Evolutionary conservation across 2,329 filamentous ascomycete genomes (phyloP).

Genomic region (Colletotrichum sidae): DNA sequence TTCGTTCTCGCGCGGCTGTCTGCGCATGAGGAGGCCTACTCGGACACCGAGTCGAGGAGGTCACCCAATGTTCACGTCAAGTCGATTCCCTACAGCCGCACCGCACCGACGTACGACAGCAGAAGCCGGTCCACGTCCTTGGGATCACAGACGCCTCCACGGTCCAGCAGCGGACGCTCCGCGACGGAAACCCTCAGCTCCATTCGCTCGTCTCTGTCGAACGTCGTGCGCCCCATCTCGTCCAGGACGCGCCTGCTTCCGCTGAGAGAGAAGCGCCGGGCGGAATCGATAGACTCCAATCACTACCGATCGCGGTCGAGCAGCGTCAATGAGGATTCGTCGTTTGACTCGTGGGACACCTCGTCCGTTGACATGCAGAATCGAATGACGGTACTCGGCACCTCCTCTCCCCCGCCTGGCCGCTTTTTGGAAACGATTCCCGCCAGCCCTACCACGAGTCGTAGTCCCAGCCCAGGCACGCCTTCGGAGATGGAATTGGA

Average conservation of each 20-base stretch:
- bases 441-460: slow-evolving; percentile 71
- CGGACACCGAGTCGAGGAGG: slow-evolving; percentile 47
- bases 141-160: slow-evolving; percentile 55
- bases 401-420: slow-evolving; percentile 57
- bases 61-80: slow-evolving; percentile 57
- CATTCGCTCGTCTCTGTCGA: slow-evolving; percentile 60
- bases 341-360: slow-evolving; percentile 82
- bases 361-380: slow-evolving; percentile 73
- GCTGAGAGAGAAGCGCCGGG: slow-evolving; percentile 54
- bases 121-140: slow-evolving; percentile 45
- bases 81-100: slow-evolving; percentile 63
- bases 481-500: slow-evolving; percentile 64
- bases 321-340: slow-evolving; percentile 62
- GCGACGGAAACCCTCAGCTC: slow-evolving; percentile 59
- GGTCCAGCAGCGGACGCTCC: slow-evolving; percentile 58
- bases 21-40: slow-evolving; percentile 43
- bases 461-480: slow-evolving; percentile 72
- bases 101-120: slow-evolving; percentile 44
- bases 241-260: slow-evolving; percentile 68
- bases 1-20: slow-evolving; percentile 53
- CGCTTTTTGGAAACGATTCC: slow-evolving; percentile 78
- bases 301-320: slow-evolving; percentile 48
- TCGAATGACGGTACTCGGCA: slow-evolving; percentile 67
- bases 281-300: slow-evolving; percentile 61
- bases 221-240: slow-evolving; percentile 64